A percentile compares a stretch with the other conserved stretches of the same genome.
Conservation (phyloP, 352 stramenopile species). For the Nothophytophthora sp. region DNA sequence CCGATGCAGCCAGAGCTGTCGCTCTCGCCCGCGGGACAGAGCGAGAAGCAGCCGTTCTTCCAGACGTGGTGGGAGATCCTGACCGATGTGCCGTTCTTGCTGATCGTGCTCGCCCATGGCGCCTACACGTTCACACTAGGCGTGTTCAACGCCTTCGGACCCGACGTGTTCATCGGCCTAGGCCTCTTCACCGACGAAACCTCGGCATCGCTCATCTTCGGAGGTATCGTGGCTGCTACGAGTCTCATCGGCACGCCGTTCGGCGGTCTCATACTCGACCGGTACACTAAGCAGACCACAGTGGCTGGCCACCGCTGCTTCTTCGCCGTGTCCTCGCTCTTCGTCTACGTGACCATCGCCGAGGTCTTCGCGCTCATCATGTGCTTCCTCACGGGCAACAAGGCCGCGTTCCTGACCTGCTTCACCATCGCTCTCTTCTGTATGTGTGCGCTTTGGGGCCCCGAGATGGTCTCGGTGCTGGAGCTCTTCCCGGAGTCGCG, state of each 20-base stretch:
- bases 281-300: constrained; percentile 36
- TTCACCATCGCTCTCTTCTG: constrained; percentile 54
- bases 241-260: constrained; percentile 82
- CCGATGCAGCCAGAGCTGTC: constrained; percentile 12
- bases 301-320: constrained; percentile 36
- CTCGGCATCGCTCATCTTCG: constrained; percentile 75
- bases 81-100: constrained; percentile 62
- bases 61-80: constrained; percentile 49
- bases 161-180: constrained; percentile 78
- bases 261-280: constrained; percentile 64
- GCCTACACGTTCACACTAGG: constrained; percentile 79
- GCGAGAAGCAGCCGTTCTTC: constrained; percentile 26
- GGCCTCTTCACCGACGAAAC: constrained; percentile 75
- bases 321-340: constrained; percentile 41
- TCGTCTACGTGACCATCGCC: constrained; percentile 47
- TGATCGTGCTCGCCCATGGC: constrained; percentile 67
- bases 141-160: constrained; percentile 75
- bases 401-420: constrained; percentile 48
- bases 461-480: constrained; percentile 75
- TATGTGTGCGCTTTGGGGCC: constrained; percentile 56
- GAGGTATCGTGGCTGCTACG: constrained; percentile 50
- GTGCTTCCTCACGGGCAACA: constrained; percentile 36
- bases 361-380: constrained; percentile 45
- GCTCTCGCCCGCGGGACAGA: constrained; percentile 19
- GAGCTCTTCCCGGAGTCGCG: constrained; percentile 70